Evolutionary conservation across 2,329 filamentous ascomycete species (phyloP), one percentile per base, ranked within the genome.

Genomic region (Decorospora gaudefroyi): DNA sequence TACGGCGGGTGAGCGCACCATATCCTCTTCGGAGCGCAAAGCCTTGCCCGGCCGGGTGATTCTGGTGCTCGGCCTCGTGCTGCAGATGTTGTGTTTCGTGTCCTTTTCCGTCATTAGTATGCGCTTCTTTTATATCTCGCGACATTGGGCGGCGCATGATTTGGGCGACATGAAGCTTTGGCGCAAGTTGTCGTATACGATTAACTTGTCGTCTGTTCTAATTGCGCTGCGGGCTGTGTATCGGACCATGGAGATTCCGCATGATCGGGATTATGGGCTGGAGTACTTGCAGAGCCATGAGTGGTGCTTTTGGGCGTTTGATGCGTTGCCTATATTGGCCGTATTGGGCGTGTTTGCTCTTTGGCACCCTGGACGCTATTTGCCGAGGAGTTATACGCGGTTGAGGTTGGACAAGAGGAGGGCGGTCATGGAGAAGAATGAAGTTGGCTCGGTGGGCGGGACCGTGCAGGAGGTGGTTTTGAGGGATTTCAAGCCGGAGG

Each of bases 261-360:
- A 78, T 23, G 78, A 78, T 37, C 58, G 57, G 35, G 47, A 56
- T 11, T 62, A 65, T 0, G 75, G 74, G n/a, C 62, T 77, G 5
- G 71, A 73, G 11, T 81, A 81, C 51, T 64, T 75, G 1, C 77
- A 78, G 53, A 68, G 58, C 3, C 73, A 77, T 15, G 78, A 81
- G 49, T 80, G 78, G 74, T 74, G 76, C 18, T 76, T 81, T 42
- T 81, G 76, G 69, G 70, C 73, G 2, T 75, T 81, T 10, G 78
- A 81, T 46, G 71, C 74, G 0, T 46, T 77, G 5, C 77, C 78
- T 0, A 77, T 79, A 66, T 47, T 75, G 3, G 58, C 72, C 0
- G 77, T 78, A 4, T 70, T 81, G 22, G 59, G 71, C 1, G 68
- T 77, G 1, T 77, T 81, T 46, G 76, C 74, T 4, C 55, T 77